phyloP scores from a whole-genome alignment of 331 rosid species.

The Rhamnella rubrinervis region DNA sequence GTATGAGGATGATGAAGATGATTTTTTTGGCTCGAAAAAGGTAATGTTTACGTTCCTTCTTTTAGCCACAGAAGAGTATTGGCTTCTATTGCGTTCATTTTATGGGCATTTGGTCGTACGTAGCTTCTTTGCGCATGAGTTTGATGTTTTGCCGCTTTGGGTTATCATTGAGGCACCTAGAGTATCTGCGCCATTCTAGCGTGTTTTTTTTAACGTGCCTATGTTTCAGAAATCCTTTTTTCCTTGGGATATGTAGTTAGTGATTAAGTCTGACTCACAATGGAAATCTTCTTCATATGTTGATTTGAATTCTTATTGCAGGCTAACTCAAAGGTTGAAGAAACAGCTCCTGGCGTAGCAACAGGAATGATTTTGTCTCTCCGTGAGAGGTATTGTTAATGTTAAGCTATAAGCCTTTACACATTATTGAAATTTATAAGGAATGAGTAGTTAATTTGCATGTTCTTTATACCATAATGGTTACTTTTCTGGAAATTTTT shows the following conservation, averaged over 20 bases:
- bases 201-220: no score
- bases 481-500: slow-evolving; percentile 10
- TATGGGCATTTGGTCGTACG: no score
- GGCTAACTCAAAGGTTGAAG: slow-evolving; percentile 65
- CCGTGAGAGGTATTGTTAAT: slow-evolving; percentile 67
- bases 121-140: no score
- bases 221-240: no score
- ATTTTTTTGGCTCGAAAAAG: slow-evolving; percentile 61
- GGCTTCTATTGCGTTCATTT: no score
- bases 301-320: slow-evolving; percentile 10
- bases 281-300: no score
- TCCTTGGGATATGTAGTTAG: no score
- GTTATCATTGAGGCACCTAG: no score
- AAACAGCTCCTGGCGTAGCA: slow-evolving; percentile 80
- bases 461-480: slow-evolving; percentile 18
- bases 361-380: slow-evolving; percentile 93
- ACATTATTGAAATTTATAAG: not conserved
- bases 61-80: not conserved
- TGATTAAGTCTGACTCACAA: no score
- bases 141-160: no score
- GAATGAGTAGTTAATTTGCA: not conserved
- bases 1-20: slow-evolving; percentile 71
- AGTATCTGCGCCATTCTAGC: no score
- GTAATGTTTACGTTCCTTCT: slow-evolving; percentile 22
- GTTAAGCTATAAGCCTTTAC: not conserved